Conservation (phyloP, 768 basidiomycete species). For the Boletus patriciae region DNA sequence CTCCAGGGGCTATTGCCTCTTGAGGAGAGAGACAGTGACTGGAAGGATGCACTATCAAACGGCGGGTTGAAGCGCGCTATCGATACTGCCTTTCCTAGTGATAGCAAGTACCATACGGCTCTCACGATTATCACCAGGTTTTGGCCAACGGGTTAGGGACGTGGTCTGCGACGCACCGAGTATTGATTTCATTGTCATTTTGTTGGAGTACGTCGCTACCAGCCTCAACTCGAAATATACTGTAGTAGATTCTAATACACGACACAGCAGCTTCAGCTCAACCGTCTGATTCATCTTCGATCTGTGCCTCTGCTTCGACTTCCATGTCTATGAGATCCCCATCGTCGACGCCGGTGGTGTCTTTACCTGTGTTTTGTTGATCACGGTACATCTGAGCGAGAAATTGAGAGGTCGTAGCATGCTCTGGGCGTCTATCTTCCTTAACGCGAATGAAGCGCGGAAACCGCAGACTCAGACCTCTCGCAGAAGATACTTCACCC, state of each 20-base stretch:
- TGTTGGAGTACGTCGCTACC: neutral
- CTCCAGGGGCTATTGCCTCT: slow-evolving; percentile 31
- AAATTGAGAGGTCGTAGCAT: slow-evolving; percentile 71
- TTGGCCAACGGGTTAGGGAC: slow-evolving; percentile 13
- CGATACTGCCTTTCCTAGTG: slow-evolving; percentile 25
- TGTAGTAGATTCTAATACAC: neutral
- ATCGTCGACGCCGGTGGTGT: slow-evolving; percentile 47
- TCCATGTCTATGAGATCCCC: slow-evolving; percentile 62
- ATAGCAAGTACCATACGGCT: slow-evolving; percentile 28
- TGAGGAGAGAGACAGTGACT: slow-evolving; percentile 35
- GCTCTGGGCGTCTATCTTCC: slow-evolving; percentile 70
- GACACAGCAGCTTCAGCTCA: neutral
- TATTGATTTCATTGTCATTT: neutral
- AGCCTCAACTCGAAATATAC: neutral
- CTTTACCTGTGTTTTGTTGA: slow-evolving; percentile 49
- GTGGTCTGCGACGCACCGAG: neutral
- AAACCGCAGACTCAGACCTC: slow-evolving; percentile 84
- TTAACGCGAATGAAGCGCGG: slow-evolving; percentile 77
- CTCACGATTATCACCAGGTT: slow-evolving; percentile 20
- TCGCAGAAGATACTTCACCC: slow-evolving; percentile 51
- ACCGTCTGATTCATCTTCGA: slow-evolving; percentile 32
- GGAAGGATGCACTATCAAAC: slow-evolving; percentile 31
- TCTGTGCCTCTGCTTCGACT: slow-evolving; percentile 29
- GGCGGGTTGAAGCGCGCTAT: slow-evolving; percentile 29
- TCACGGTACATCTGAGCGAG: slow-evolving; percentile 66